A percentile compares a stretch with the other conserved stretches of the same genome.
Conservation (phyloP, 1,139 yeast species). For the Saccharomyces hybrid region DNA sequence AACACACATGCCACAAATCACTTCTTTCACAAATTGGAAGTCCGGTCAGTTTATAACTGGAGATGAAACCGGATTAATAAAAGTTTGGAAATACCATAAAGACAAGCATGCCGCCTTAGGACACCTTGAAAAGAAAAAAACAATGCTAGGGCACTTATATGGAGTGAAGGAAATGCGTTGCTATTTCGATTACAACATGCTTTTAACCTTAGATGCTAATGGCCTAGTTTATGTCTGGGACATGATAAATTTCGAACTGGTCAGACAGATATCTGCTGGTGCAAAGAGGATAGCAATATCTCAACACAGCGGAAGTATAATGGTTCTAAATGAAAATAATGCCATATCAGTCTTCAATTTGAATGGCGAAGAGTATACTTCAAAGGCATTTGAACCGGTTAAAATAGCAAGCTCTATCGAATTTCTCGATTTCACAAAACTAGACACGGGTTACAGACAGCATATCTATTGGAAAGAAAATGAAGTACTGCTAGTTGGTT, state of each 20-base stretch:
- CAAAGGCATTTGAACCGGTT: constrained; percentile 8
- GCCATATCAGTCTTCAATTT: constrained; percentile 40
- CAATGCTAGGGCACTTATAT: constrained; percentile 48
- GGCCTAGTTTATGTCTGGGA: constrained; percentile 59
- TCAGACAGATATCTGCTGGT: constrained; percentile 37
- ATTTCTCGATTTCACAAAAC: constrained; percentile 24
- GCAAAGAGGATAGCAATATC: constrained; percentile 41
- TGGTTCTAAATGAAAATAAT: constrained; percentile 30
- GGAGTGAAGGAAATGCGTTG: constrained; percentile 38
- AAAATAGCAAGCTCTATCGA: constrained; percentile 17
- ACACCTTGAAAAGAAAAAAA: constrained; percentile 13
- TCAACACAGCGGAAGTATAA: constrained; percentile 49
- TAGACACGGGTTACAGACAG: constrained; percentile 23
- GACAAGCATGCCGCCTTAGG: background rate
- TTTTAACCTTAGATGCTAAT: constrained; percentile 43
- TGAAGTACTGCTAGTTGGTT: constrained; percentile 35
- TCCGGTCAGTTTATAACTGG: constrained; percentile 42
- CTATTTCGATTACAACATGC: constrained; percentile 45
- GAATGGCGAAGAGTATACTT: constrained; percentile 44
- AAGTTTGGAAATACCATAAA: constrained; percentile 39
- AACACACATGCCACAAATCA: constrained; percentile 21
- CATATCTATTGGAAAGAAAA: constrained; percentile 35
- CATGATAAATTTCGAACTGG: constrained; percentile 41
- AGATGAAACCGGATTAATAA: constrained; percentile 47
- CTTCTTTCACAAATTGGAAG: constrained; percentile 21